Percentiles rank a stretch among this genome's conserved stretches.
phyloP scores from a whole-genome alignment of 108 stramenopile genomes.

The Aurantiochytrium sp. region DNA sequence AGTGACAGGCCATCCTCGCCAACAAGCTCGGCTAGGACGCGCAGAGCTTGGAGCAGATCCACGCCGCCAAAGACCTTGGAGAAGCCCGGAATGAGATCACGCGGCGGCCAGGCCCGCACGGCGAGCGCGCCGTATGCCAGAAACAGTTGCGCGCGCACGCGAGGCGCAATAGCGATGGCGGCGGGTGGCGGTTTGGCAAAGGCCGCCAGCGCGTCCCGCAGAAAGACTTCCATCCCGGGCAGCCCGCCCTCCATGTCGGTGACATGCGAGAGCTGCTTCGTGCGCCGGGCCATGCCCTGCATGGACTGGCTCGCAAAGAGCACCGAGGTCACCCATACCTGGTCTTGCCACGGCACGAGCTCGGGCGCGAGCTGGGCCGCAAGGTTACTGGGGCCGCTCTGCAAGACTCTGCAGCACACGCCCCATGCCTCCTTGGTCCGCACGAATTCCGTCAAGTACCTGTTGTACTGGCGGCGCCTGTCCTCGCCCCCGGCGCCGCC shows the following conservation, averaged over 20 bases:
- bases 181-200: background rate
- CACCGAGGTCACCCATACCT: background rate
- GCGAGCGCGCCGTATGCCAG: background rate
- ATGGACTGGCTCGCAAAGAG: background rate
- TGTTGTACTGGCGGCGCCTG: background rate
- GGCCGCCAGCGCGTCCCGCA: background rate
- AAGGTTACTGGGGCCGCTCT: background rate
- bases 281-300: background rate
- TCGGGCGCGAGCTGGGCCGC: background rate
- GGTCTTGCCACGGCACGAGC: background rate
- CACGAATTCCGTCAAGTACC: background rate
- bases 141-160: background rate
- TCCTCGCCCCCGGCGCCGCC: background rate
- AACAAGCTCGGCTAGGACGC: background rate
- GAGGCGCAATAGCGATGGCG: background rate
- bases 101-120: background rate
- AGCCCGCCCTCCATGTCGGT: background rate
- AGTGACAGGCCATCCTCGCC: background rate
- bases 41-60: background rate
- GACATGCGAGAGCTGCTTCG: background rate
- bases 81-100: background rate
- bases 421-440: background rate
- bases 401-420: background rate
- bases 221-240: background rate
- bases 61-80: background rate